Evolutionary conservation across 257 asterid genomes (phyloP).

Genomic region (Solanum rostratum): DNA sequence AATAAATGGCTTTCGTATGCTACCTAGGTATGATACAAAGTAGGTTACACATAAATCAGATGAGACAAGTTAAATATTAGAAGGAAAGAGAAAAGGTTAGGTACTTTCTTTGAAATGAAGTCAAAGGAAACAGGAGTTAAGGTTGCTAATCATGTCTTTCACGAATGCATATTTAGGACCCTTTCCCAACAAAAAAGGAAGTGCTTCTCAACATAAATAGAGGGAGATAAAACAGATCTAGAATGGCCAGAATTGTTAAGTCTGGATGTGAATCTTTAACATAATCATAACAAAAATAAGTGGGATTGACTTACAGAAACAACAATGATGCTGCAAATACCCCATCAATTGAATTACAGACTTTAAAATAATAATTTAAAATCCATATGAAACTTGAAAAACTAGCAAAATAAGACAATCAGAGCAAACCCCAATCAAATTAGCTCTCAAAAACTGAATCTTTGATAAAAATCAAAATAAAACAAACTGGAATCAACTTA

Average conservation of each 20-base stretch:
- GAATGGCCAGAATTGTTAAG: background rate
- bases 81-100: background rate
- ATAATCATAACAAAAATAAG: background rate
- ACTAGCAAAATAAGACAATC: background rate
- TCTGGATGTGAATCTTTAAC: background rate
- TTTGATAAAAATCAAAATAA: background rate
- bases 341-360: background rate
- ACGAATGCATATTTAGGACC: background rate
- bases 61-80: background rate
- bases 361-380: background rate
- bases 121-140: background rate
- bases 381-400: background rate
- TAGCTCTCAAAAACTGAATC: background rate
- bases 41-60: background rate
- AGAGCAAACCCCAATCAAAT: background rate
- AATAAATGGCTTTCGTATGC: background rate
- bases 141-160: background rate
- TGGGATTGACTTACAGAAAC: background rate
- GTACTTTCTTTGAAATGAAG: background rate
- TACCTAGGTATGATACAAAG: background rate
- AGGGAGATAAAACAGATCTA: background rate
- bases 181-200: background rate
- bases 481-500: conserved; percentile 10
- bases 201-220: background rate
- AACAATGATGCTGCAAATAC: background rate